phyloP scores from a whole-genome alignment of 2,329 filamentous ascomycete genomes.

The Xylaria sp. region DNA sequence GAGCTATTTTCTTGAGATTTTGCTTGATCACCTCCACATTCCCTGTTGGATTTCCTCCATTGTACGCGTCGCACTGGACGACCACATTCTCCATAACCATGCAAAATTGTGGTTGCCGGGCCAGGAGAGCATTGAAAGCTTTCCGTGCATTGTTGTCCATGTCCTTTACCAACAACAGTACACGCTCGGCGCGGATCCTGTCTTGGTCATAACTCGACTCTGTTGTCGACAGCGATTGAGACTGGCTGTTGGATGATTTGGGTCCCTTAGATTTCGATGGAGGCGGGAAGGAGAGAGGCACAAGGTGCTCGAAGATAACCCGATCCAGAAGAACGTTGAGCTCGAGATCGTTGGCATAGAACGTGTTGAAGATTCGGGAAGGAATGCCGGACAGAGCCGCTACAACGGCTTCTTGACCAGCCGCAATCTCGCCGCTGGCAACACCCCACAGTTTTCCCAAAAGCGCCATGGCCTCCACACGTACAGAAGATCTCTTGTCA shows the following conservation, averaged over 20 bases:
- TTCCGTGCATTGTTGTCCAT: slow-evolving; percentile 73
- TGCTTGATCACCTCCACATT: slow-evolving; percentile 64
- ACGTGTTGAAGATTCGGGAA: slow-evolving; percentile 76
- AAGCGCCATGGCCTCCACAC: slow-evolving; percentile 79
- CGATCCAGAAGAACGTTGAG: slow-evolving; percentile 79
- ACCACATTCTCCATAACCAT: slow-evolving; percentile 72
- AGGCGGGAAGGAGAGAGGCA: slow-evolving; percentile 85
- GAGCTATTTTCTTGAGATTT: slow-evolving; percentile 66
- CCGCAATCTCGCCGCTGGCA: slow-evolving; percentile 77
- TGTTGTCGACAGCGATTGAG: slow-evolving; percentile 45
- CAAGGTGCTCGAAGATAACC: slow-evolving; percentile 77
- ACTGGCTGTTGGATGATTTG: slow-evolving; percentile 56
- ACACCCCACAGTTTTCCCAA: slow-evolving; percentile 91
- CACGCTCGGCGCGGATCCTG: slow-evolving; percentile 74
- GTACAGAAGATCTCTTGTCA: slow-evolving; percentile 75
- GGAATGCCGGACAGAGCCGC: slow-evolving; percentile 76
- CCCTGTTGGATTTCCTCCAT: slow-evolving; percentile 76
- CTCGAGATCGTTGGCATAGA: slow-evolving; percentile 84
- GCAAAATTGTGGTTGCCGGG: slow-evolving; percentile 68
- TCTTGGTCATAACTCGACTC: slow-evolving; percentile 57
- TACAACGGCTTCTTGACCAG: slow-evolving; percentile 70
- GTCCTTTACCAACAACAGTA: slow-evolving; percentile 73
- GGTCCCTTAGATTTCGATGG: slow-evolving; percentile 55
- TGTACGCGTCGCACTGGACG: slow-evolving; percentile 80
- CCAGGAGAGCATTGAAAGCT: slow-evolving; percentile 83